Evolutionary conservation across 306 rosid genomes (phyloP), one percentile per base, ranked within the genome.

Genomic region (Gastrolobium villosum): DNA sequence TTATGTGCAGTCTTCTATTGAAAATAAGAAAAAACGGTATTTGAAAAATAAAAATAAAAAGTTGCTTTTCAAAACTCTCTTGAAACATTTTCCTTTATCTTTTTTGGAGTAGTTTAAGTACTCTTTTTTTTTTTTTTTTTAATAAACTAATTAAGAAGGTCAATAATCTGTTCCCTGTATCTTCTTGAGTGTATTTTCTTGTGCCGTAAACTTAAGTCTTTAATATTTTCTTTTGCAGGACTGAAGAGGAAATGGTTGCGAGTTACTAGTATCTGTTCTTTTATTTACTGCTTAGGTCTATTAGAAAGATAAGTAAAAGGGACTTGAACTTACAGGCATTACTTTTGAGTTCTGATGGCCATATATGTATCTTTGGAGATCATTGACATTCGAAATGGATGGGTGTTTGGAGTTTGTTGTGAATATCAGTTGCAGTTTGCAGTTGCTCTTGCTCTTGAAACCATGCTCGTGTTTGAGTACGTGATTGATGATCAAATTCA

Each of bases 301-400:
- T 55, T 13, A 73, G 3, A 57, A 43, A 56, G 36, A 26, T 73
- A 40, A 34, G 6, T 69, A 28, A 31, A 40, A 43, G 36, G 65
- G 15, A 72, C n/a, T 13, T 11, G 67, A 73, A 41, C 56, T 73
- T 73, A 14, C 6, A 35, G 78, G 66, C 32, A 28, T 56, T 73
- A 13, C 6, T 57, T 28, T 35, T 20, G 52, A 5, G 7, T 45
- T 73, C 20, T 54, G 63, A 70, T 36, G 67, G 55, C 44, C 67
- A 40, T 65, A 28, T 37, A n/a, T 56, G 55, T 73, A 10, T 56
- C 13, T 10, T 31, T 7, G 11, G 41, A 32, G 40, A 59, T 55
- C n/a, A 28, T 43, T 55, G 62, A 4, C 36, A 28, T 55, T 26
- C 31, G 37, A 30, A 55, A 26, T 55, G 4, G 37, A 5, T 55